Evolutionary conservation across 768 basidiomycete genomes (phyloP).

Genomic region (Tricholomella constricta): DNA sequence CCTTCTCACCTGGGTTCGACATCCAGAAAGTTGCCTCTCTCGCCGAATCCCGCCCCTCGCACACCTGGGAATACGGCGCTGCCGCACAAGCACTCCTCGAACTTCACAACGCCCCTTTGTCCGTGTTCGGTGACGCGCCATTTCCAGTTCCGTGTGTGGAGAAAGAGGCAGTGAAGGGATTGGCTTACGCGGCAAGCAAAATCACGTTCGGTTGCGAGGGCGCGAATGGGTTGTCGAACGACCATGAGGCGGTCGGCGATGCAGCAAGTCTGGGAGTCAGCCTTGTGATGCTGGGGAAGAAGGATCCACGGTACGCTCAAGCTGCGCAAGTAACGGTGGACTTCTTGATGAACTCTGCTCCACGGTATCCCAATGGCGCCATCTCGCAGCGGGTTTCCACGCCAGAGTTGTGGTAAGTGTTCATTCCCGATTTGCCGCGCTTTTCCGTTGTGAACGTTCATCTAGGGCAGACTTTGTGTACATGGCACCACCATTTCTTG

Average conservation of each 20-base stretch:
- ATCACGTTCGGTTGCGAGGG: conserved; percentile 35
- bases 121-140: conserved; percentile 39
- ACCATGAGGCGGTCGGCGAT: conserved; percentile 46
- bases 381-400: conserved; percentile 44
- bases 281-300: conserved; percentile 44
- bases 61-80: conserved; percentile 52
- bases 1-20: conserved; percentile 39
- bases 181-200: conserved; percentile 41
- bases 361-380: conserved; percentile 44
- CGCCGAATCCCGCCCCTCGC: conserved; percentile 39
- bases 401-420: conserved; percentile 44
- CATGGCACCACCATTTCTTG: conserved; percentile 54
- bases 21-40: conserved; percentile 32
- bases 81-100: conserved; percentile 45
- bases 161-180: conserved; percentile 24
- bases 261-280: conserved; percentile 51
- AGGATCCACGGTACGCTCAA: conserved; percentile 28
- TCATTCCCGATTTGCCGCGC: neutral
- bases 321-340: conserved; percentile 35
- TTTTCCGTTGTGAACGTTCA: neutral
- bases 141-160: conserved; percentile 34
- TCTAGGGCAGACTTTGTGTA: conserved; percentile 51
- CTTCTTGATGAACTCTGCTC: conserved; percentile 36
- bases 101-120: conserved; percentile 39
- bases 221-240: conserved; percentile 35